These are phyloP conservation scores for Herpetospermum pedunculosum DNA, from an alignment of 306 rosid species.

Conservation along the genomic window DNA sequence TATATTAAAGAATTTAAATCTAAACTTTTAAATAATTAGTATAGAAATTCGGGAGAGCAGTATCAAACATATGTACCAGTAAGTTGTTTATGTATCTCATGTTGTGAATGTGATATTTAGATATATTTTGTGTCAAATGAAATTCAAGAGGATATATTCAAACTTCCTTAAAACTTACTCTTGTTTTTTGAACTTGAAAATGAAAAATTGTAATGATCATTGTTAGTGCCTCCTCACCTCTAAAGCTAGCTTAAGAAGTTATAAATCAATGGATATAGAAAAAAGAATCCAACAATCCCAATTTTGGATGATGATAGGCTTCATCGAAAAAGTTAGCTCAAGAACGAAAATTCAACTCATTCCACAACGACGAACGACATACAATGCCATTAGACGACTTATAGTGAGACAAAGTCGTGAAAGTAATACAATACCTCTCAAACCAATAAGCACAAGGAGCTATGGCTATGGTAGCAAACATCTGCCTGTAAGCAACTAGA, in stretches of 20 bases:
- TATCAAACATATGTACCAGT: neutral
- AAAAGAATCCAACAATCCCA: neutral
- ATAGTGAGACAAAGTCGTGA: neutral
- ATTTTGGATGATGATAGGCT: neutral
- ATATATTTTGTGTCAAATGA: neutral
- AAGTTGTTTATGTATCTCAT: neutral
- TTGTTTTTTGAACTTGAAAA: neutral
- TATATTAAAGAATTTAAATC: neutral
- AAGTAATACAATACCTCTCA: conserved; percentile 38
- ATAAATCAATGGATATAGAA: neutral
- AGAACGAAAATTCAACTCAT: neutral
- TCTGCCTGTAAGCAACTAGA: conserved; percentile 73
- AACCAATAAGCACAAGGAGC: conserved; percentile 58
- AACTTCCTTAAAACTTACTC: neutral
- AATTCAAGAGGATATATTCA: neutral
- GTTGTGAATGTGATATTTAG: neutral
- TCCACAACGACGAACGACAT: neutral
- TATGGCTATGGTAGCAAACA: conserved; percentile 53
- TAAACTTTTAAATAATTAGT: too few species aligned
- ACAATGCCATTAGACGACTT: neutral
- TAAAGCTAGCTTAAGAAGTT: neutral
- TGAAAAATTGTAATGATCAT: neutral
- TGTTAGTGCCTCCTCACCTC: neutral
- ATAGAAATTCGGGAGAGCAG: neutral
- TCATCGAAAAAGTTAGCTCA: too few species aligned